Base-by-base conservation (phyloP, 192 early-diverging fungal species). In the Umbelopsis ramanniana region DNA sequence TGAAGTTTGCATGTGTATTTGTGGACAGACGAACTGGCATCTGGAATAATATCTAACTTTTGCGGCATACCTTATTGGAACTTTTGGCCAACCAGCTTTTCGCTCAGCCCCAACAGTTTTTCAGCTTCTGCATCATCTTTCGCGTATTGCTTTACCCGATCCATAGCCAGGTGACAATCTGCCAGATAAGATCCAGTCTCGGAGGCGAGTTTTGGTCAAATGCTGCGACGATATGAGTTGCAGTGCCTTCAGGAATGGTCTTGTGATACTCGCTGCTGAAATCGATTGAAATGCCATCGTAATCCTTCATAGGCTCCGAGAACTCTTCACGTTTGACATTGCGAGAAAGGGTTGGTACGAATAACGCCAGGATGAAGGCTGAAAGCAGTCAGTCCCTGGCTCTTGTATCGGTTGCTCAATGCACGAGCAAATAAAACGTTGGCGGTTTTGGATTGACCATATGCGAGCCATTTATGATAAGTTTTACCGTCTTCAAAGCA, bases 371-470 rank as follows among this genome's bases (percentile, higher is more conserved):
- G 67, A 46, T 68, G 67, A 11, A 68, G 45, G 17, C 67, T 63
- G 33, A 72, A 72, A 15, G 52, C 50, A 3, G 22, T 38, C 2
- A 72, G 37, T 21, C 71, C 54, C 45, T 72, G 1, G 22, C 17
- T 23, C 3, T 17, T 23, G 38, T 72, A 72, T 15, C 52, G 52
- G 9, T 35, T 72, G 40, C 54, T 72, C 4, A 72, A 26, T 40
- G 24, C 46, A 1, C 60, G 43, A n/a, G 86, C 76, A 60, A 87
- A 87, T 19, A 85, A 73, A 60, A 87, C 76, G 68, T 87, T 87
- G 24, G 83, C 79, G 3, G 86, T 79, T 68, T 87, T 87, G 71
- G 73, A 70, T 35, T 63, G 57, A 19, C 57, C 57, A 6, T 35
- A 63, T 19, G 33, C 26, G 19, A 15, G 15, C 46, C 26, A 66